phyloP scores from a whole-genome alignment of 2,329 filamentous ascomycete genomes.

The Diplodia sapinea region DNA sequence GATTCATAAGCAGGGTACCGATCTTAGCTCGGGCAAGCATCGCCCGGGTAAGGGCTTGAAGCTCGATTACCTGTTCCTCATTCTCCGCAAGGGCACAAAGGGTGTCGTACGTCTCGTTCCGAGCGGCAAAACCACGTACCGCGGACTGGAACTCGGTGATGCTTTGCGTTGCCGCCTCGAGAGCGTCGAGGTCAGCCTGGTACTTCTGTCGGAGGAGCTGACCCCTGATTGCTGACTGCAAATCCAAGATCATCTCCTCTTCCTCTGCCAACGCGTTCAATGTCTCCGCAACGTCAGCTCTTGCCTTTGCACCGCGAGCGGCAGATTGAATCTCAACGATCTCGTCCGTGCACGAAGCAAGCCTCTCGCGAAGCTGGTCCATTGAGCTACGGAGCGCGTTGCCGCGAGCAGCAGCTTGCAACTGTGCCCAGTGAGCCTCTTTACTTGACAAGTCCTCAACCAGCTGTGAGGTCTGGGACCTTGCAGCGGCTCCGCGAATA shows the following conservation, averaged over 20 bases:
- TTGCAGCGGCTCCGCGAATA: conserved; percentile 59
- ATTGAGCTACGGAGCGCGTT: conserved; percentile 5
- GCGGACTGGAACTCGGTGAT: conserved; percentile 70
- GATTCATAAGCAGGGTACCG: conserved; percentile 73
- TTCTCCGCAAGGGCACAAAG: conserved; percentile 74
- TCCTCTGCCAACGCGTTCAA: conserved; percentile 48
- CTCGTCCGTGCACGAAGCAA: conserved; percentile 5
- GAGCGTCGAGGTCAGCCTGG: conserved; percentile 54
- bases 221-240: conserved; percentile 61
- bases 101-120: conserved; percentile 66
- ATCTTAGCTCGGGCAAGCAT: conserved; percentile 78
- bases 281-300: conserved; percentile 30
- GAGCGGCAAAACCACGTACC: conserved; percentile 68
- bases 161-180: conserved; percentile 63
- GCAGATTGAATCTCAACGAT: conserved; percentile 23
- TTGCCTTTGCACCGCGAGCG: conserved; percentile 38
- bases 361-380: conserved; percentile 16
- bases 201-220: conserved; percentile 53
- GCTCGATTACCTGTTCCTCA: conserved; percentile 67
- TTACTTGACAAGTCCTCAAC: conserved; percentile 51
- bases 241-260: conserved; percentile 50
- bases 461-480: conserved; percentile 49
- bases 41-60: conserved; percentile 79
- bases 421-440: conserved; percentile 48
- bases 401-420: conserved; percentile 41